Conservation (phyloP, 805 yeast species). For the Cyberlindnera sargentensis region DNA sequence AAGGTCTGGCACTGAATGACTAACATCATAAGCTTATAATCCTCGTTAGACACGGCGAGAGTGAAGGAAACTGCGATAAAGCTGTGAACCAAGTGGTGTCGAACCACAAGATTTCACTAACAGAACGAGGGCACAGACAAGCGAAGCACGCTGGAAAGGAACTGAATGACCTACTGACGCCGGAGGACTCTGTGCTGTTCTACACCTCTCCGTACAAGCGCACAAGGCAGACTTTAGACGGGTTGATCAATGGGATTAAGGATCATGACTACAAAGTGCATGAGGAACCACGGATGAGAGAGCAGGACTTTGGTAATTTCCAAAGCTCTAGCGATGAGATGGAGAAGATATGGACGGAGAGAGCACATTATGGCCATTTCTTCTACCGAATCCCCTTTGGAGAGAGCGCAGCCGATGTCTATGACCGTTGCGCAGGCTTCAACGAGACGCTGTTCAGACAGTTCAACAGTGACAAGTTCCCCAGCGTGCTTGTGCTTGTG, state of each 20-base stretch:
- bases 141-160: constrained; percentile 54
- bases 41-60: constrained; percentile 86
- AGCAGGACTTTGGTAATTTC: constrained; percentile 93
- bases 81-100: constrained; percentile 70
- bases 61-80: constrained; percentile 85
- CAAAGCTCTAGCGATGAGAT: constrained; percentile 71
- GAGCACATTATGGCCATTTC: constrained; percentile 83
- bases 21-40: constrained; percentile 42
- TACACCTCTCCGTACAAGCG: constrained; percentile 84
- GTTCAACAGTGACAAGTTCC: constrained; percentile 61
- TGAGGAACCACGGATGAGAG: constrained; percentile 90
- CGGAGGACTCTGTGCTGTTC: constrained; percentile 58
- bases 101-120: constrained; percentile 73
- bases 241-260: constrained; percentile 51
- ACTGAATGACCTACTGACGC: constrained; percentile 33
- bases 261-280: constrained; percentile 44
- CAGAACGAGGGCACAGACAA: constrained; percentile 61
- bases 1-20: not conserved
- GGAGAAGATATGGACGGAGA: constrained; percentile 75
- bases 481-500: constrained; percentile 77
- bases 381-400: constrained; percentile 90
- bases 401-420: constrained; percentile 94
- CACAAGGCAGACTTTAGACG: constrained; percentile 77
- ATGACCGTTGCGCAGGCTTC: constrained; percentile 84
- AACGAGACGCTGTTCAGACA: constrained; percentile 82